Evolutionary conservation across 306 rosid species (phyloP).

Genomic region (Aeschynomene evenia): DNA sequence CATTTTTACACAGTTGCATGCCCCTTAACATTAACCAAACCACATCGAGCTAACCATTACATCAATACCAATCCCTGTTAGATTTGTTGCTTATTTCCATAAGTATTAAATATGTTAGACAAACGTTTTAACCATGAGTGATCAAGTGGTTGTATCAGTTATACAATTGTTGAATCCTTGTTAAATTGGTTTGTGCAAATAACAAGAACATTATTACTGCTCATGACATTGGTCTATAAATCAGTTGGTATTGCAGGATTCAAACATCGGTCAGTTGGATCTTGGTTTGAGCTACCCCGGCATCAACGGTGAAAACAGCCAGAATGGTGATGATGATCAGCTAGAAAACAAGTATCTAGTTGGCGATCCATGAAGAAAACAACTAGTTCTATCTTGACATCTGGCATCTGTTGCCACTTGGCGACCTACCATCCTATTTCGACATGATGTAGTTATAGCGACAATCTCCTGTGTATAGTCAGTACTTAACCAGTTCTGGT

Average conservation of each 20-base stretch:
- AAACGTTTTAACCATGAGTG: neutral
- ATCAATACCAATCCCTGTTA: no score
- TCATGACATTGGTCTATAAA: conserved; percentile 5
- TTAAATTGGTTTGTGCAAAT: neutral
- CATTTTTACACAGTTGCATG: neutral
- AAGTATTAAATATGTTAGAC: no score
- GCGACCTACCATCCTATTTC: conserved; percentile 2
- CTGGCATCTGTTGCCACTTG: neutral
- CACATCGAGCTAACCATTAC: no score
- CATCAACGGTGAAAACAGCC: conserved; percentile 24
- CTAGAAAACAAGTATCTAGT: conserved; percentile 24
- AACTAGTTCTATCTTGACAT: no score
- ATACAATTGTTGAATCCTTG: neutral
- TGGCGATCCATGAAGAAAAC: conserved; percentile 39
- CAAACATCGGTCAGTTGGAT: conserved; percentile 42
- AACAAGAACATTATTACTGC: neutral
- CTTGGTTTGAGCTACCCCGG: conserved; percentile 52
- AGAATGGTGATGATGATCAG: conserved; percentile 32
- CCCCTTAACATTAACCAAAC: neutral
- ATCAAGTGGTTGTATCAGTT: neutral
- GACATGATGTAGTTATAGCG: conserved; percentile 8
- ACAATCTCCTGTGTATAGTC: conserved; percentile 15
- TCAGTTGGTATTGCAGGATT: conserved; percentile 41
- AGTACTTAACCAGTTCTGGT: conserved; percentile 16
- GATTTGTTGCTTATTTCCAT: no score